Base-by-base conservation (phyloP, 768 basidiomycete genomes). In the Rhodotorula graminis region DNA sequence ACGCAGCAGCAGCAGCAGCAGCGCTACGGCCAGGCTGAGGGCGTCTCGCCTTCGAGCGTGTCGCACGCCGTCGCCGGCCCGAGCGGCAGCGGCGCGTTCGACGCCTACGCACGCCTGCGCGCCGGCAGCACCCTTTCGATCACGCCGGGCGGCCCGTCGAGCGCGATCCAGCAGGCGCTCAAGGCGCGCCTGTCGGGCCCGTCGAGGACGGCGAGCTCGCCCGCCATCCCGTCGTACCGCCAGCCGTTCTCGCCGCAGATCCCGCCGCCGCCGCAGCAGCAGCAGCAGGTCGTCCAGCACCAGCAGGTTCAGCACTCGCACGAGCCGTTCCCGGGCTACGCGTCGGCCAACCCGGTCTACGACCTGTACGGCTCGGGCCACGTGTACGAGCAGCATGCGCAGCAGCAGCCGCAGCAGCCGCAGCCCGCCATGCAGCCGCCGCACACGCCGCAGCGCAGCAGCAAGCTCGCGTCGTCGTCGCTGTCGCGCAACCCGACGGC, bases 341-440 rank as follows among this genome's bases (percentile, higher is more conserved):
- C 27, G 55, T 44, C 37, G 47, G 42, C 46, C 44, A 71, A 57
- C 42, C 77, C 77, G 19, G 61, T 77, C 16, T 77, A 77, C 70
- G 73, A 72, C 63, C 47, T 71, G 59, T 78, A 78, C 65, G 77
- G 76, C 23, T 75, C 75, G 10, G 61, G 69, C 27, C 73, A 70
- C n/a, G 29, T 27, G 7, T 29, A 21, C 15, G n/a, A 29, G 15
- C 27, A 29, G 44, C 64, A 52, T 4, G 12, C 18, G 49, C 21
- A 16, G 19, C 40, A 15, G 40, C 27, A 27, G 15, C 27, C 21
- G 59, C 59, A 42, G 27, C 40, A 44, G 8, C n/a, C 7, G 44
- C 46, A 31, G 18, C 25, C 4, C 31, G 49, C 0, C 33, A 25
- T 25, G 31, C 18, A 33, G 9, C 33, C 55, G 9, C 33, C 55